Base-by-base conservation (phyloP, 169 alveolate genomes). In the Babesia ovata region DNA sequence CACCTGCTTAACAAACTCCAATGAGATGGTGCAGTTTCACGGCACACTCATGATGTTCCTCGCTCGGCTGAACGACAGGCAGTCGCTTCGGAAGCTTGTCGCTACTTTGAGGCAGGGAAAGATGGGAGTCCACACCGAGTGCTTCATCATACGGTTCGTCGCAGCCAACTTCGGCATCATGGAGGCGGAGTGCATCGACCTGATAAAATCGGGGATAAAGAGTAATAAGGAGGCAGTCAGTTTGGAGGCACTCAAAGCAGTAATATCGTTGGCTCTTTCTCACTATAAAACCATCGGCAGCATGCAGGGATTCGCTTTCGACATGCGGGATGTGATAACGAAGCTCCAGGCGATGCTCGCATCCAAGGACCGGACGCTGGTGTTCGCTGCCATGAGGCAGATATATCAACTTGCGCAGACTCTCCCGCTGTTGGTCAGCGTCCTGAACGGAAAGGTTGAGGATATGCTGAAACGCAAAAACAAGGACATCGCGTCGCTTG, bases 1-100 rank as follows among this genome's bases (percentile, higher is more conserved):
- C 86, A 96, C 93, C 85, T 96, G 94, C 84, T 91, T 91, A 59
- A 92, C 86, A 63, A 90, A 90, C 83, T 77, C 92, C 60, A 93
- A 93, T 85, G 92, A 94, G 50, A 95, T 95, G 95, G 96, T 96
- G 48, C 97, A 97, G 53, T 96, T 87, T 52, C 99, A 98, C 78
- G 99, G 99, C 53, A 85, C 97, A 69, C 90, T 96, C 26, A 94
- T 98, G 59, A 86, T 98, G 65, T 96, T 92, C 62, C 96, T 95
- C 66, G 88, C 97, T 53, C 94, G 96, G 58, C 73, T 63, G 70
- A 90, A 88, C 70, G 98, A 93, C 61, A 74, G 75, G 62, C 82
- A 74, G 72, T 75, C 83, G 49, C 59, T 83, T 17, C 54, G 81
- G 71, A 83, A 83, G 83, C 75, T 83, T 46, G 72, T 75, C 26